phyloP scores from a whole-genome alignment of 441 rosid species.

The Gossypium schwendimanii region DNA sequence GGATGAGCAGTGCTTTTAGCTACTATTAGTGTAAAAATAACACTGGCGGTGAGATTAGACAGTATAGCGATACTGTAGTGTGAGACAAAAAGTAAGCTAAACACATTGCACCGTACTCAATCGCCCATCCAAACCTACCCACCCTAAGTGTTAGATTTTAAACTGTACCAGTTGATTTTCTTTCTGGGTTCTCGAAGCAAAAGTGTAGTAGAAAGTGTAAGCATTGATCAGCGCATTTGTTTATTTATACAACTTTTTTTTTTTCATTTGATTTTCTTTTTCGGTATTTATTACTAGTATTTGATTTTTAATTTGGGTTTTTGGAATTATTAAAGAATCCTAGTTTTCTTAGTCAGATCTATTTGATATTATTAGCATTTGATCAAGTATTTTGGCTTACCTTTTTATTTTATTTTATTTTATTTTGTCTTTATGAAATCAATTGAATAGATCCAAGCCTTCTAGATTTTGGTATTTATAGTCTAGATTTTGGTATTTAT shows the following conservation, averaged over 20 bases:
- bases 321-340: neutral
- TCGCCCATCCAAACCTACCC: too few species aligned
- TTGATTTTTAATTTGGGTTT: neutral
- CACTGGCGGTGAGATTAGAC: too few species aligned
- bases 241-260: neutral
- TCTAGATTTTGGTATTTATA: neutral
- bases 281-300: neutral
- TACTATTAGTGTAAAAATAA: too few species aligned
- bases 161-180: neutral
- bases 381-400: neutral
- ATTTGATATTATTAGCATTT: neutral
- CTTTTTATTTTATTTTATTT: neutral
- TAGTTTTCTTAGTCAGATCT: neutral
- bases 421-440: neutral
- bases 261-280: neutral
- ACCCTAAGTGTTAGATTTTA: neutral
- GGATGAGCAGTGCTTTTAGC: too few species aligned
- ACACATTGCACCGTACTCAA: too few species aligned
- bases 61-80: too few species aligned
- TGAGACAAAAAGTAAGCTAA: too few species aligned
- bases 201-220: neutral
- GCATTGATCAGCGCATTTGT: neutral
- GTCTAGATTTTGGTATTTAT: neutral
- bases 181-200: neutral
- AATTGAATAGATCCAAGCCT: neutral